Evolutionary conservation across 2,329 filamentous ascomycete genomes (phyloP).

Genomic region (Apiospora marii): DNA sequence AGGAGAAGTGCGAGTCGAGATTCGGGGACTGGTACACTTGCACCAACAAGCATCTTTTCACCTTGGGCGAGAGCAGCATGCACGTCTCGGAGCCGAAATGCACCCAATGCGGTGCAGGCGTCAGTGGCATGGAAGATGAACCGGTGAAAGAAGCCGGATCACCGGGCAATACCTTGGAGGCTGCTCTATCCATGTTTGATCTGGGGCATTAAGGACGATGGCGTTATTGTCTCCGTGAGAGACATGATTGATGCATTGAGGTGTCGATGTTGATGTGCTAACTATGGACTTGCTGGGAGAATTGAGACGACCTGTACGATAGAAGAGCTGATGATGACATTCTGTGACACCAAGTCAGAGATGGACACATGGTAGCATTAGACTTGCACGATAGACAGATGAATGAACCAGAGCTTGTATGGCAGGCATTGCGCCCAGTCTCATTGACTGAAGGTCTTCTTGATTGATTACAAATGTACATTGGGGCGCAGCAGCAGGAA

Average conservation of each 20-base stretch:
- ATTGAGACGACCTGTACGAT: not conserved
- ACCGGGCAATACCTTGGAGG: conserved; percentile 40
- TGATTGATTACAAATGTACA: too few relatives aligned
- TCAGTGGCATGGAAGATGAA: conserved; percentile 63
- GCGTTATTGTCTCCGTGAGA: not conserved
- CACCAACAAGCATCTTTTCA: conserved; percentile 65
- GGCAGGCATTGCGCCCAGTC: not conserved
- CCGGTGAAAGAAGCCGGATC: conserved; percentile 58
- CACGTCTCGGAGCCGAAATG: conserved; percentile 68
- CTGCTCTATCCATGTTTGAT: not conserved
- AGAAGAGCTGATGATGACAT: not conserved
- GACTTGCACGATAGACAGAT: not conserved
- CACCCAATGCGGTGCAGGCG: conserved; percentile 64
- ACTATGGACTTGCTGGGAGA: not conserved
- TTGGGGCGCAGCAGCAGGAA: too few relatives aligned
- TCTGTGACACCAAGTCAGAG: not conserved
- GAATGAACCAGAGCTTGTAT: not conserved
- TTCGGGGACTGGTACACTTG: conserved; percentile 72
- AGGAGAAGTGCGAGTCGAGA: conserved; percentile 58
- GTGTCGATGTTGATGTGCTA: not conserved
- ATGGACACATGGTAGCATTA: not conserved
- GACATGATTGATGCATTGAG: not conserved
- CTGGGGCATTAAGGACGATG: not conserved
- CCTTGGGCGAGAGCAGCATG: conserved; percentile 71
- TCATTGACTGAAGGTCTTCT: not conserved